These are phyloP conservation scores for Rhodotorula sp. DNA, from an alignment of 1,284 basidiomycete species.

Conservation along the genomic window DNA sequence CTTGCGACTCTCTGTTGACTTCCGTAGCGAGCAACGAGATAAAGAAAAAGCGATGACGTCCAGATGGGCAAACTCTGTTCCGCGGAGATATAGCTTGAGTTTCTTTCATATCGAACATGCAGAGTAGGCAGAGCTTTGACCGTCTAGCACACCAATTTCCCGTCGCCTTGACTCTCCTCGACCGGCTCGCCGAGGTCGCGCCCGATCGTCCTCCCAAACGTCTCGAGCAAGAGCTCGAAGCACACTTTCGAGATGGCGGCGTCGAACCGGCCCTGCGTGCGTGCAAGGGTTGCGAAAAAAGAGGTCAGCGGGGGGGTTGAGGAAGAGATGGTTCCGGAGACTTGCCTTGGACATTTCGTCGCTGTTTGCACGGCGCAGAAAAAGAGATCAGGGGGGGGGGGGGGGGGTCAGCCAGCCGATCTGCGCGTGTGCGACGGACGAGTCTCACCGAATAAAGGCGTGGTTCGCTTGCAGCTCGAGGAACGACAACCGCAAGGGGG, in stretches of 20 bases:
- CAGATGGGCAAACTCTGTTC: background rate
- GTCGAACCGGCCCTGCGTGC: conserved; percentile 72
- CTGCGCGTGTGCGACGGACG: background rate
- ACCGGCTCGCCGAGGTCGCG: conserved; percentile 65
- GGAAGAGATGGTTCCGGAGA: background rate
- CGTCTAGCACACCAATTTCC: conserved; percentile 34
- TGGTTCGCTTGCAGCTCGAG: conserved; percentile 84
- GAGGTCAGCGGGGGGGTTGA: background rate
- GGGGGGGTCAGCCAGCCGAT: background rate
- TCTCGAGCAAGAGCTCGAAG: conserved; percentile 84
- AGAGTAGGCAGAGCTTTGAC: background rate
- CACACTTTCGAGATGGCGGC: conserved; percentile 73
- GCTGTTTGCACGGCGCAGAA: background rate
- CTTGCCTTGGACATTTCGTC: conserved; percentile 20
- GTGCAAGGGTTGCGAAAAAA: no score
- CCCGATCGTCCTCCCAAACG: conserved; percentile 81
- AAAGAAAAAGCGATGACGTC: background rate
- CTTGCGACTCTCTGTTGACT: background rate
- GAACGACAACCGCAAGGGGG: conserved; percentile 20
- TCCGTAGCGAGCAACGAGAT: background rate
- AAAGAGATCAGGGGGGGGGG: background rate
- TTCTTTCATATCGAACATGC: no score
- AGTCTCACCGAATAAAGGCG: conserved; percentile 70
- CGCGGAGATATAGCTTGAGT: no score
- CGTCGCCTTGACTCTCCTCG: conserved; percentile 20